Evolutionary conservation across 1,139 yeast genomes (phyloP).

Genomic region (Schizosaccharomyces versatilis): DNA sequence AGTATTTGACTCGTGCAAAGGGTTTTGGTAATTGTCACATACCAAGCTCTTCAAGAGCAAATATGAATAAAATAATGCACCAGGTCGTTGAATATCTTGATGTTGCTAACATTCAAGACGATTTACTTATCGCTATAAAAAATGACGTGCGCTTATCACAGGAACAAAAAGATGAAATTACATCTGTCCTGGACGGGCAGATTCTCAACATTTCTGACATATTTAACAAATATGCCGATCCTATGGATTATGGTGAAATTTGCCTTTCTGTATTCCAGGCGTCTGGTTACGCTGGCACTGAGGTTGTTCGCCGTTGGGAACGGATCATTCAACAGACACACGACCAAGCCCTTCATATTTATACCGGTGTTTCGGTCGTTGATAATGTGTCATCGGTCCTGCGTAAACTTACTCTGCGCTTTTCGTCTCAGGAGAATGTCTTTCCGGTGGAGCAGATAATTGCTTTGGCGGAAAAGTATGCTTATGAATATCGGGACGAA

Average conservation of each 20-base stretch:
- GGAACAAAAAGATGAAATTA: conserved; percentile 27
- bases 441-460: conserved; percentile 60
- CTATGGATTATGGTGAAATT: conserved; percentile 66
- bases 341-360: conserved; percentile 20
- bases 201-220: conserved; percentile 54
- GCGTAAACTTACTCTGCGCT: conserved; percentile 28
- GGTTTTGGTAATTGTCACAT: conserved; percentile 79
- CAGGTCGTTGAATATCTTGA: conserved; percentile 62
- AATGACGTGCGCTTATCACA: conserved; percentile 34
- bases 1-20: conserved; percentile 72
- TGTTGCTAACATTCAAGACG: conserved; percentile 77
- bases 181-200: conserved; percentile 35
- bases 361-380: conserved; percentile 16
- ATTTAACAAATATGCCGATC: conserved; percentile 71
- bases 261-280: conserved; percentile 59
- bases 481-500: conserved; percentile 21
- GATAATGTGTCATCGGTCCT: conserved; percentile 23
- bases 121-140: conserved; percentile 37
- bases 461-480: conserved; percentile 27
- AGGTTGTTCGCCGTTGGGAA: conserved; percentile 22
- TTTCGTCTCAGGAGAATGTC: conserved; percentile 41
- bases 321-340: conserved; percentile 17
- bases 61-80: conserved; percentile 44
- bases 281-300: conserved; percentile 32
- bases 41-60: conserved; percentile 53